A percentile compares a stretch with the other conserved stretches of the same genome.
Evolutionary conservation across 2,329 filamentous ascomycete genomes (phyloP).

Genomic region (Venturia oleaginea): DNA sequence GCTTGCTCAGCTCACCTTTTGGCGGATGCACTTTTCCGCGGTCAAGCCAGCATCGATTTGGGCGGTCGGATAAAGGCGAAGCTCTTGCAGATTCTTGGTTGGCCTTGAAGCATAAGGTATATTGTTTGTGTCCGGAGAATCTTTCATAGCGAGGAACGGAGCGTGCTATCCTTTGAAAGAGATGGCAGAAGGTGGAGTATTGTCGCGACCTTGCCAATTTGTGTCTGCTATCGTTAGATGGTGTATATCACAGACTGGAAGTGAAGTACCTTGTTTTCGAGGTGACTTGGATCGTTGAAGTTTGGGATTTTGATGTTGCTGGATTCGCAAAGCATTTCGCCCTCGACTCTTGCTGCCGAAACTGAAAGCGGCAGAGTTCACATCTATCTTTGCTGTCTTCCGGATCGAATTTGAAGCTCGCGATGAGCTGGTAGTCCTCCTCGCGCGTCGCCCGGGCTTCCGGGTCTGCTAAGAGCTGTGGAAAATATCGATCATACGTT

Average conservation of each 20-base stretch:
- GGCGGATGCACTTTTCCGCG: no score
- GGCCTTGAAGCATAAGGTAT: no score
- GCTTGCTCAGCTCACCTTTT: no score
- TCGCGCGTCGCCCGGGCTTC: conserved; percentile 68
- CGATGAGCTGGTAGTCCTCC: conserved; percentile 59
- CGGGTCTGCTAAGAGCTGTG: conserved; percentile 70
- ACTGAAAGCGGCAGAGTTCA: no score
- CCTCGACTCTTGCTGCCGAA: conserved; percentile 72
- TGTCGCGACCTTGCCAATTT: conserved; percentile 76
- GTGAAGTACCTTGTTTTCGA: conserved; percentile 79
- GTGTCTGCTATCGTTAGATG: conserved; percentile 45
- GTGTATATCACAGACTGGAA: not conserved
- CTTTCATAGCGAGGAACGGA: no score
- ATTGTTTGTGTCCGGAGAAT: no score
- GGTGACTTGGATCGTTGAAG: conserved; percentile 98
- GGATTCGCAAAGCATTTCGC: conserved; percentile 95
- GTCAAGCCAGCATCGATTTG: no score
- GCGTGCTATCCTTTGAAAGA: no score
- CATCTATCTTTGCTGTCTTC: conserved; percentile 44
- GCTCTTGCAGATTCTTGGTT: no score
- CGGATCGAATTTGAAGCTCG: conserved; percentile 49
- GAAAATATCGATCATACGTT: conserved; percentile 82
- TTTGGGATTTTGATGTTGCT: conserved; percentile 93
- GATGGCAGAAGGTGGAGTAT: no score
- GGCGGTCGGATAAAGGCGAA: no score